Percentiles rank a stretch among this genome's conserved stretches.
Conservation (phyloP, 768 basidiomycete species). For the Hortiboletus flavorubellus region DNA sequence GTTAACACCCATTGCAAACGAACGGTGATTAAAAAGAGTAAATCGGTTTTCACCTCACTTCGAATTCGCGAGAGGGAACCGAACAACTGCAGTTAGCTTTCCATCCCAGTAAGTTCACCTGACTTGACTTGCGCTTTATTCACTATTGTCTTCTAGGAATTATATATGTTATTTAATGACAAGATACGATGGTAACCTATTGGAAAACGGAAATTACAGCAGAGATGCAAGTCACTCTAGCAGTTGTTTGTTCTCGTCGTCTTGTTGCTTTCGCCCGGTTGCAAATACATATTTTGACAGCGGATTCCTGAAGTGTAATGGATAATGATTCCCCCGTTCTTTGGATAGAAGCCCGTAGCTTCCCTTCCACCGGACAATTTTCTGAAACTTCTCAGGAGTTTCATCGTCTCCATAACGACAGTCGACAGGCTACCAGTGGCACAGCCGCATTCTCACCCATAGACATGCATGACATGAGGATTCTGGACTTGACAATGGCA, state of each 20-base stretch:
- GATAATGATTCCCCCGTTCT: not conserved
- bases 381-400: not conserved
- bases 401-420: no score
- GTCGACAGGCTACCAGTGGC: not conserved
- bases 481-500: not conserved
- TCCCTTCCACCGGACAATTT: not conserved
- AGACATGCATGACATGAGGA: not conserved
- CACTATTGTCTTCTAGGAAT: not conserved
- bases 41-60: slow-evolving; percentile 26
- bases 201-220: not conserved
- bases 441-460: not conserved
- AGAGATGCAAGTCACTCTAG: not conserved
- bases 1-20: not conserved
- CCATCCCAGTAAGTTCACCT: not conserved
- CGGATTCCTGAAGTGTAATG: not conserved
- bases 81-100: not conserved
- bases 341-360: not conserved
- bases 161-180: not conserved
- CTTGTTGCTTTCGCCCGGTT: not conserved
- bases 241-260: not conserved
- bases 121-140: not conserved
- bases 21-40: slow-evolving; percentile 20
- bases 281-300: not conserved
- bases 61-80: slow-evolving; percentile 12
- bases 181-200: not conserved